Conservation (phyloP, 176 grass and related monocot genomes). For the Tillandsia leiboldiana region DNA sequence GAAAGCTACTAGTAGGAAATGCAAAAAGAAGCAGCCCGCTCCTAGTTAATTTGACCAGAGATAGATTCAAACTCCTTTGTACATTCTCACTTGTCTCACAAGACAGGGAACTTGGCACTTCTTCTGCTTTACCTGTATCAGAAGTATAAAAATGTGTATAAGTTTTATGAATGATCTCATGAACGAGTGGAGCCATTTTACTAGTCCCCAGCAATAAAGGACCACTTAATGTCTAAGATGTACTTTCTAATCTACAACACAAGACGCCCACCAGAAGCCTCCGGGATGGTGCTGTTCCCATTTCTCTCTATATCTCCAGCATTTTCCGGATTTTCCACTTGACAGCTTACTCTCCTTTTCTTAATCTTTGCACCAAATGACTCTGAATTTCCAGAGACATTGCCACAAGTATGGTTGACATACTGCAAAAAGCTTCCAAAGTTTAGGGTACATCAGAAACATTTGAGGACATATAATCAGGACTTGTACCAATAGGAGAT, state of each 20-base stretch:
- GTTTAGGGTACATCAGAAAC: background rate
- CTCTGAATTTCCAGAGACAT: slow-evolving; percentile 20
- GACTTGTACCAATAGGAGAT: background rate
- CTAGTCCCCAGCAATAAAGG: background rate
- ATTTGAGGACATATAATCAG: background rate
- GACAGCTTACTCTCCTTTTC: slow-evolving; percentile 70
- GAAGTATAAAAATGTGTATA: background rate
- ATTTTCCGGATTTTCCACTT: slow-evolving; percentile 20
- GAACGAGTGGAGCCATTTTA: background rate
- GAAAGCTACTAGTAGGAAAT: slow-evolving; percentile 44
- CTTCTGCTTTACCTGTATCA: slow-evolving; percentile 22
- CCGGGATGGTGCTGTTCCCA: slow-evolving; percentile 13
- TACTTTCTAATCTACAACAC: background rate
- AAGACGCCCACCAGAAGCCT: slow-evolving; percentile 39
- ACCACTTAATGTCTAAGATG: background rate
- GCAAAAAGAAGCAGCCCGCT: slow-evolving; percentile 78
- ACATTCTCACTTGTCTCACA: slow-evolving; percentile 28
- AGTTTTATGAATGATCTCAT: background rate
- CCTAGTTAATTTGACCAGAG: slow-evolving; percentile 81
- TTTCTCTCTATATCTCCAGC: slow-evolving; percentile 24
- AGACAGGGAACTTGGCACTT: slow-evolving; percentile 26
- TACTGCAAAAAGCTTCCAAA: slow-evolving; percentile 40
- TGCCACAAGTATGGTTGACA: slow-evolving; percentile 25
- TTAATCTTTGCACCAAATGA: slow-evolving; percentile 35
- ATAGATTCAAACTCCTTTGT: slow-evolving; percentile 37